These are phyloP conservation scores for Phytophthora agathidicida DNA, from an alignment of 352 stramenopile species.

Conservation along the genomic window DNA sequence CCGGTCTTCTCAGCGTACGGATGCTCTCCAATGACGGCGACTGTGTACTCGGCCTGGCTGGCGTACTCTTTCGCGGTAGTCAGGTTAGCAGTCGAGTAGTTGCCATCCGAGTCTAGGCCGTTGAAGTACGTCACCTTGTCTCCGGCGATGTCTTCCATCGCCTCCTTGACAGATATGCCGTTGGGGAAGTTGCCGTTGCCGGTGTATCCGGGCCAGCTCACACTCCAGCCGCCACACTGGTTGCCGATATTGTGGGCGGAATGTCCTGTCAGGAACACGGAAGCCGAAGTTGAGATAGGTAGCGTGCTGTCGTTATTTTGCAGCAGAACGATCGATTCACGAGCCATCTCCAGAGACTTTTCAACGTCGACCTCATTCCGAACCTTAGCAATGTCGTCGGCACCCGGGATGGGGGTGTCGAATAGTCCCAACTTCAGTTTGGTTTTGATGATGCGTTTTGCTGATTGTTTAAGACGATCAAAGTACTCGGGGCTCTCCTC, in stretches of 20 bases:
- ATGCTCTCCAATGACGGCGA: slow-evolving; percentile 75
- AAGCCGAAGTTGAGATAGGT: slow-evolving; percentile 34
- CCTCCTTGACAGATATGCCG: slow-evolving; percentile 58
- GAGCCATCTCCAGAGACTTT: slow-evolving; percentile 61
- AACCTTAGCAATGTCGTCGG: slow-evolving; percentile 45
- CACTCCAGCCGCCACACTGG: slow-evolving; percentile 32
- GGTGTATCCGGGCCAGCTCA: slow-evolving; percentile 77
- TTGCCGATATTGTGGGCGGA: slow-evolving; percentile 36
- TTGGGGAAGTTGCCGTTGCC: slow-evolving; percentile 56
- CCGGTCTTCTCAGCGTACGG: slow-evolving; percentile 84
- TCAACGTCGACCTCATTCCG: slow-evolving; percentile 47
- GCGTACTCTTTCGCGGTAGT: slow-evolving; percentile 58
- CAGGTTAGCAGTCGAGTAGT: slow-evolving; percentile 45
- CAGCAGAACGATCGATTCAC: slow-evolving; percentile 79
- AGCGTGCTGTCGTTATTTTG: slow-evolving; percentile 72
- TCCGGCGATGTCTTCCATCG: slow-evolving; percentile 35
- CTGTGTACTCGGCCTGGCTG: slow-evolving; percentile 47
- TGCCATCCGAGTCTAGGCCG: slow-evolving; percentile 45
- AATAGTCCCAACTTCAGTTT: slow-evolving; percentile 72
- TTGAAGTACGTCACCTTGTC: slow-evolving; percentile 57
- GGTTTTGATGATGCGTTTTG: slow-evolving; percentile 62
- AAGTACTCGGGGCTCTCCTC: slow-evolving; percentile 38
- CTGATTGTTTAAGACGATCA: slow-evolving; percentile 59
- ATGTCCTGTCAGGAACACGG: slow-evolving; percentile 41
- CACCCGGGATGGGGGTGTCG: slow-evolving; percentile 51